Percentiles rank a stretch among this genome's conserved stretches.
phyloP scores from a whole-genome alignment of 1,284 basidiomycete species.

The Pseudozyma hubeiensis region DNA sequence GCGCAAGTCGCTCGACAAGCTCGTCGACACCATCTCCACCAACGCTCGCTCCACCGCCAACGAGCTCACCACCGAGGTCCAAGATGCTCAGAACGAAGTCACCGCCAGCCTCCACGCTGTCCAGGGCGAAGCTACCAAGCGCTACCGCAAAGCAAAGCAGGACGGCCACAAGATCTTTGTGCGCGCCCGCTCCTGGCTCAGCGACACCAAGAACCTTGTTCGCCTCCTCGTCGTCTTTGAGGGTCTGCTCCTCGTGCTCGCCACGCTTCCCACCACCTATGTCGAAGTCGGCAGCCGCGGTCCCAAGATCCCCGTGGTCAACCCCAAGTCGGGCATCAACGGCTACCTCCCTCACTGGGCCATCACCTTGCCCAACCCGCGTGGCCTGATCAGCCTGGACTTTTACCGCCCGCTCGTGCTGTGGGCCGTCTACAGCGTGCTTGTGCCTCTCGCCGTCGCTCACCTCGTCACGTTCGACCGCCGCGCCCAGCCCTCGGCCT shows the following conservation, averaged over 20 bases:
- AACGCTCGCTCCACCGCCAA: slow-evolving; percentile 49
- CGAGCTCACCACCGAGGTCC: slow-evolving; percentile 42
- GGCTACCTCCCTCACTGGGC: slow-evolving; percentile 54
- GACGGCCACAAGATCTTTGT: slow-evolving; percentile 38
- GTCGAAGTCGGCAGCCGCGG: slow-evolving; percentile 48
- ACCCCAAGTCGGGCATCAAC: slow-evolving; percentile 47
- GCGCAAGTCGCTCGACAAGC: slow-evolving; percentile 53
- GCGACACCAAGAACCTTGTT: slow-evolving; percentile 55
- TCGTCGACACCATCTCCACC: slow-evolving; percentile 45
- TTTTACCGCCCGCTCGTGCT: slow-evolving; percentile 57
- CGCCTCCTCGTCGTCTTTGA: slow-evolving; percentile 53
- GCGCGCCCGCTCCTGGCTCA: slow-evolving; percentile 43
- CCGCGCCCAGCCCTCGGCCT: slow-evolving; percentile 46
- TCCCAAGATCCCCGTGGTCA: slow-evolving; percentile 44
- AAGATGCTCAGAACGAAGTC: slow-evolving; percentile 51
- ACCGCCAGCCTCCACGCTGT: slow-evolving; percentile 44
- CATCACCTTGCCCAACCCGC: slow-evolving; percentile 50
- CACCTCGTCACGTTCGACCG: slow-evolving; percentile 61
- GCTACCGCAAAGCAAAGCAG: slow-evolving; percentile 42
- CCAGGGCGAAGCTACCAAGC: slow-evolving; percentile 34
- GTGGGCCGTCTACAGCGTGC: slow-evolving; percentile 57
- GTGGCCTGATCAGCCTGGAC: slow-evolving; percentile 38
- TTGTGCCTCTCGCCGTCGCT: slow-evolving; percentile 48
- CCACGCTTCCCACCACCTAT: slow-evolving; percentile 51
- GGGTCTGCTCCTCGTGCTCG: slow-evolving; percentile 50